Base-by-base conservation (phyloP, 108 stramenopile genomes). In the Skeletonema grethae region DNA sequence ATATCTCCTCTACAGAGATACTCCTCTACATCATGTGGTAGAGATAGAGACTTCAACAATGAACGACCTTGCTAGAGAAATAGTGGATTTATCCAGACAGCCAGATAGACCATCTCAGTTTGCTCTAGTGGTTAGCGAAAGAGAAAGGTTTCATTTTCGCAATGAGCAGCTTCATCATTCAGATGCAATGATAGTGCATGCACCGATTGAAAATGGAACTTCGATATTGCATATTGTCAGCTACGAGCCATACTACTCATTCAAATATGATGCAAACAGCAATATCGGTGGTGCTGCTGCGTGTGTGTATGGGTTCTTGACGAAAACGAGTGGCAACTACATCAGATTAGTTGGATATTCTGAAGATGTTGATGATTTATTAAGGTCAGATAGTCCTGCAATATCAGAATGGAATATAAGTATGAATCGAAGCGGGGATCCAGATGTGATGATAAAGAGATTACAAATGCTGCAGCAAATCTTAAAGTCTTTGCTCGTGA, bases 341-440 rank as follows among this genome's bases (percentile, higher is more conserved):
- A 43, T 43, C 3, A 43, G 41, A 15, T 15, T 43, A 43, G 41
- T 43, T n/a, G 41, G 41, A 3, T 43, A n/a, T 43, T 43, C 41
- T 43, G 41, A 43, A 43, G 15, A 43, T 43, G 41, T 43, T 43
- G 41, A 43, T 43, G 15, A n/a, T n/a, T 43, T 43, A 43, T 43
- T 43, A 15, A 43, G 41, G 4, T 15, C 10, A 28, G 25, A 28
- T 28, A 28, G 25, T 43, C 41, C 41, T 43, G 15, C 41, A n/a
- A 43, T 43, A 43, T 43, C 41, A 43, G 41, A 43, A 43, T 43
- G 41, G 41, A 43, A 43, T 43, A 43, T 43, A 43, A 43, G 41
- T n/a, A 15, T 43, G 41, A 4, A 15, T 43, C 41, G 41, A 4
- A 43, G 41, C 10, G 41, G 41, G 41, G 41, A 43, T 15, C 41